Percentiles rank a stretch among this genome's conserved stretches.
phyloP scores from a whole-genome alignment of 2,329 filamentous ascomycete species.

The Hypoxylon sp. region DNA sequence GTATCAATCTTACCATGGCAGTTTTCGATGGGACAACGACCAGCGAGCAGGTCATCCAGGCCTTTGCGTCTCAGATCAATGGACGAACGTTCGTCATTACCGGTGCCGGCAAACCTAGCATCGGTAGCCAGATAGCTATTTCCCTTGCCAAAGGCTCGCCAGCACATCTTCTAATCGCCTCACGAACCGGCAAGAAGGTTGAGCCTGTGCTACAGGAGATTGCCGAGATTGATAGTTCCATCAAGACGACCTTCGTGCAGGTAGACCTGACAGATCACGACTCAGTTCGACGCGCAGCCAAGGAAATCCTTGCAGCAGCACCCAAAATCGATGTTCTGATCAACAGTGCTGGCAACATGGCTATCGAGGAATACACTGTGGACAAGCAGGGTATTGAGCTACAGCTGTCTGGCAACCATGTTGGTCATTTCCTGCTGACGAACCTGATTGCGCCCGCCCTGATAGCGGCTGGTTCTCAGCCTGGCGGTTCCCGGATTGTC shows the following conservation, averaged over 20 bases:
- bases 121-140: slow-evolving; percentile 37
- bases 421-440: slow-evolving; percentile 58
- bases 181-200: slow-evolving; percentile 36
- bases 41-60: slow-evolving; percentile 39
- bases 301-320: slow-evolving; percentile 30
- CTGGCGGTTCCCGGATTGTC: slow-evolving; percentile 50
- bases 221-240: slow-evolving; percentile 30
- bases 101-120: slow-evolving; percentile 36
- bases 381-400: slow-evolving; percentile 47
- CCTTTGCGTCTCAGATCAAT: slow-evolving; percentile 37
- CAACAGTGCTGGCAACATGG: slow-evolving; percentile 40
- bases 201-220: slow-evolving; percentile 36
- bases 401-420: slow-evolving; percentile 58
- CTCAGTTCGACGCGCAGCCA: slow-evolving; percentile 34
- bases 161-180: slow-evolving; percentile 39
- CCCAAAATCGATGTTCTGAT: slow-evolving; percentile 40
- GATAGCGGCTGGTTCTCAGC: slow-evolving; percentile 44
- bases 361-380: slow-evolving; percentile 36
- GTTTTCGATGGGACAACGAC: slow-evolving; percentile 36
- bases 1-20: slow-evolving; percentile 28
- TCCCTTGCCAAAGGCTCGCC: slow-evolving; percentile 34
- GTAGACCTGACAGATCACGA: slow-evolving; percentile 39
- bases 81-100: slow-evolving; percentile 39
- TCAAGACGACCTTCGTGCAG: slow-evolving; percentile 39
- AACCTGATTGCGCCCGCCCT: slow-evolving; percentile 56